Percentiles rank a stretch among this genome's conserved stretches.
These are phyloP conservation scores for Yamadazyma laniorum DNA, from an alignment of 805 yeast species.

Conservation along the genomic window DNA sequence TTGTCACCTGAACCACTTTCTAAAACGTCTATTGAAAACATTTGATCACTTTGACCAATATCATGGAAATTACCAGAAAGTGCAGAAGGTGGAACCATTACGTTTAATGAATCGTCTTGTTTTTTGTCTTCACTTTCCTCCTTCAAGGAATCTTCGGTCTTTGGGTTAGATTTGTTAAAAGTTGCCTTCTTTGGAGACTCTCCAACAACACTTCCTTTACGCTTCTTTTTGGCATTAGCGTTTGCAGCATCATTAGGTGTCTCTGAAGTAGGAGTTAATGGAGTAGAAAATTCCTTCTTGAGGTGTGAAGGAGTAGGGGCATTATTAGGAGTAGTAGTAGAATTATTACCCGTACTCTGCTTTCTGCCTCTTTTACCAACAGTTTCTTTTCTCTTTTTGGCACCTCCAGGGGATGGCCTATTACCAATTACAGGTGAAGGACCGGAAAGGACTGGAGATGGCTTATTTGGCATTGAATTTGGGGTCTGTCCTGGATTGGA, in stretches of 20 bases:
- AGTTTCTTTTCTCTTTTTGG: conserved; percentile 30
- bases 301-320: conserved; percentile 24
- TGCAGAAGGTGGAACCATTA: conserved; percentile 26
- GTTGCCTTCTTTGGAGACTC: conserved; percentile 39
- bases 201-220: conserved; percentile 19
- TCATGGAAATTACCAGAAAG: conserved; percentile 18
- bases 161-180: conserved; percentile 11
- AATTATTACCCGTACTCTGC: conserved; percentile 19
- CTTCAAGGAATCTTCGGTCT: conserved; percentile 19
- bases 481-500: conserved; percentile 9
- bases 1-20: conserved; percentile 13
- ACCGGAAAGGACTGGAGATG: conserved; percentile 26
- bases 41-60: conserved; percentile 26
- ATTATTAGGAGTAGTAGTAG: conserved; percentile 14
- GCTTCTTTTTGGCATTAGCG: conserved; percentile 23
- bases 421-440: conserved; percentile 34
- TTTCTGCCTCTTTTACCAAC: conserved; percentile 33
- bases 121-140: conserved; percentile 22
- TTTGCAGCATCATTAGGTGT: conserved; percentile 20
- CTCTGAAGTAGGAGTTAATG: conserved; percentile 43
- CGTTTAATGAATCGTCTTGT: conserved; percentile 16
- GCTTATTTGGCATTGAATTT: conserved; percentile 12
- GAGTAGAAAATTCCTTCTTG: conserved; percentile 39
- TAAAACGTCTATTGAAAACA: conserved; percentile 36
- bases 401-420: conserved; percentile 34